A percentile compares a stretch with the other conserved stretches of the same genome.
Evolutionary conservation across 139 green algal species (phyloP).

Genomic region (Micractinium conductrix): DNA sequence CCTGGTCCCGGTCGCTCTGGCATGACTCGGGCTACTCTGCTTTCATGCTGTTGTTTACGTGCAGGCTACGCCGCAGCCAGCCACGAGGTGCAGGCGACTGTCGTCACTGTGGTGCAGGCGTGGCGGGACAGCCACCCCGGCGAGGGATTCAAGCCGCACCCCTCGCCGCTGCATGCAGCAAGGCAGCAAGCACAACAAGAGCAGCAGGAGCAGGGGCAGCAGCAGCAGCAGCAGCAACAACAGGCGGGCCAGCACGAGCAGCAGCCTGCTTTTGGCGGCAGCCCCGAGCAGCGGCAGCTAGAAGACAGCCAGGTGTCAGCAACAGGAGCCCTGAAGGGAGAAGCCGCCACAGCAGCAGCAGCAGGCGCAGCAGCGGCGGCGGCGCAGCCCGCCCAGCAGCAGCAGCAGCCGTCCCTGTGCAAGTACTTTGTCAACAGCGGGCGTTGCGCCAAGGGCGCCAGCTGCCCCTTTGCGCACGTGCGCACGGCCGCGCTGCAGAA

Average conservation of each 20-base stretch:
- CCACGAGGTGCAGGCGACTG: not conserved
- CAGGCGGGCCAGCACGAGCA: not conserved
- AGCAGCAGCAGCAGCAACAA: not conserved
- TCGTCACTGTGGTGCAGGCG: not conserved
- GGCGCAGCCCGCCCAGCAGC: not conserved
- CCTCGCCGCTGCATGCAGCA: not conserved
- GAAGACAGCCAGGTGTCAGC: not conserved
- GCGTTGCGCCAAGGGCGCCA: constrained; percentile 49
- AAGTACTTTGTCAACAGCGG: constrained; percentile 69
- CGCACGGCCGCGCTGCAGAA: not conserved
- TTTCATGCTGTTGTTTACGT: too few relatives aligned
- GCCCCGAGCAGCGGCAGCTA: not conserved
- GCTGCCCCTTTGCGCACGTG: constrained; percentile 55
- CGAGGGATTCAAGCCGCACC: not conserved
- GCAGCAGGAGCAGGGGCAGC: not conserved
- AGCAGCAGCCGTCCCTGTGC: constrained; percentile 38
- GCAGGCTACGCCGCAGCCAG: constrained; percentile 2
- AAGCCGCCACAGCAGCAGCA: not conserved
- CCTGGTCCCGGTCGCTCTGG: too few relatives aligned
- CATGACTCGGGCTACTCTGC: too few relatives aligned
- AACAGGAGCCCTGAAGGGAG: not conserved
- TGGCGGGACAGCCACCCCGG: not conserved
- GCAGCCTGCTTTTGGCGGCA: not conserved
- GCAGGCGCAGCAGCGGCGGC: not conserved
- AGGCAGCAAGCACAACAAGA: not conserved